Evolutionary conservation across 2,329 filamentous ascomycete genomes (phyloP).

Genomic region (Paraphaeosphaeria minitans): DNA sequence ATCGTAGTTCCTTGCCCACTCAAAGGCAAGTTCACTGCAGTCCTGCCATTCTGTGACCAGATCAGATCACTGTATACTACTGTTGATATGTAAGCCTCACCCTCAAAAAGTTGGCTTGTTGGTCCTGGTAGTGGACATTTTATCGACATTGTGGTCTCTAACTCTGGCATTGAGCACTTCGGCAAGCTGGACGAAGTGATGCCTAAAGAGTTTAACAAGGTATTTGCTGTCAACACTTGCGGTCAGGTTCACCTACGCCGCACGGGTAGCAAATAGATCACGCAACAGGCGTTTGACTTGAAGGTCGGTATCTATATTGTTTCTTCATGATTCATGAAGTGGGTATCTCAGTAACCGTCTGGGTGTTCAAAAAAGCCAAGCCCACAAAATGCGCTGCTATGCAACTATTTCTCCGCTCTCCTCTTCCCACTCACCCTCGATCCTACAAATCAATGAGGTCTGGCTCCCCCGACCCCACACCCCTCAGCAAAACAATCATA

Average conservation of each 20-base stretch:
- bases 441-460: conserved; percentile 68
- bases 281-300: conserved; percentile 13
- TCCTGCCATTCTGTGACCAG: not conserved
- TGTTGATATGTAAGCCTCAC: not conserved
- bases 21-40: conserved; percentile 1
- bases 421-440: not conserved
- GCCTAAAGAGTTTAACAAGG: conserved; percentile 65
- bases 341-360: conserved; percentile 9
- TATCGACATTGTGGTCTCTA: conserved; percentile 62
- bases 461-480: conserved; percentile 77
- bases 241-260: conserved; percentile 25
- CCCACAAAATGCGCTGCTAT: not conserved
- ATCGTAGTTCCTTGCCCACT: conserved; percentile 1
- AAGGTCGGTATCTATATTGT: not conserved
- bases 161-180: conserved; percentile 60
- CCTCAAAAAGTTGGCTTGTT: conserved; percentile 4
- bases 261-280: no score
- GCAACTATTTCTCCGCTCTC: not conserved
- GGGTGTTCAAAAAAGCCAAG: not conserved
- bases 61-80: not conserved
- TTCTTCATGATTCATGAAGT: conserved; percentile 6
- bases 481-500: conserved; percentile 85
- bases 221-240: conserved; percentile 63
- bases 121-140: not conserved
- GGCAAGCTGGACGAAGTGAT: conserved; percentile 62